Conservation (phyloP, 192 early-diverging fungal species). For the Coemansia sp. region DNA sequence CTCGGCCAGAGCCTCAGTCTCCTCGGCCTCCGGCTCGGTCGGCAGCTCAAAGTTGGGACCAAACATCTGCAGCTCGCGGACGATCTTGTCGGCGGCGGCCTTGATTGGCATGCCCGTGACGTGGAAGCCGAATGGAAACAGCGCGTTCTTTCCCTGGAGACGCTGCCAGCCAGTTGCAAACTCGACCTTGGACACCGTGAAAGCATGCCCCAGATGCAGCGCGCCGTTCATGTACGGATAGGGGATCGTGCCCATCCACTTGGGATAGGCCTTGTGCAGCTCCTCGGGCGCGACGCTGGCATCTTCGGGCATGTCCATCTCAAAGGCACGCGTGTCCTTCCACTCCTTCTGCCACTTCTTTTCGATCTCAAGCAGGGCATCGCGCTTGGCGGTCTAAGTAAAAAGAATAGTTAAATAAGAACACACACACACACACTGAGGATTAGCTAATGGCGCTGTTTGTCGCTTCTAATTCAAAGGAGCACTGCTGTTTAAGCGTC, state of each 20-base stretch:
- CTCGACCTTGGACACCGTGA: slow-evolving; percentile 93
- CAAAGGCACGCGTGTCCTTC: slow-evolving; percentile 74
- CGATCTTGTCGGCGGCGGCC: slow-evolving; percentile 60
- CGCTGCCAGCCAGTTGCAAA: slow-evolving; percentile 94
- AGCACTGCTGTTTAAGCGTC: neutral
- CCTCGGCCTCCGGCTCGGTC: slow-evolving; percentile 24
- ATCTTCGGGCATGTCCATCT: slow-evolving; percentile 77
- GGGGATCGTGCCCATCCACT: slow-evolving; percentile 92
- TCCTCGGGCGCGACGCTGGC: slow-evolving; percentile 54
- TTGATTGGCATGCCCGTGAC: slow-evolving; percentile 99
- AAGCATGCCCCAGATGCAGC: slow-evolving; percentile 95
- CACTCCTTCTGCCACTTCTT: slow-evolving; percentile 71
- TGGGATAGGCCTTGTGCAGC: slow-evolving; percentile 68
- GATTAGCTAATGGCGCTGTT: too few relatives aligned
- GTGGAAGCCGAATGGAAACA: slow-evolving; percentile 98
- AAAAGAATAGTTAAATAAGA: neutral
- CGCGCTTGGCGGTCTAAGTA: slow-evolving; percentile 67
- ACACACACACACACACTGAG: too few relatives aligned
- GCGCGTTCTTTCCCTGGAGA: slow-evolving; percentile 84
- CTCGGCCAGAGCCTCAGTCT: slow-evolving; percentile 39
- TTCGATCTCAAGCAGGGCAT: slow-evolving; percentile 74
- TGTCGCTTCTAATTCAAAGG: too few relatives aligned
- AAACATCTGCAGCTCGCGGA: slow-evolving; percentile 53
- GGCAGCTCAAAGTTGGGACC: slow-evolving; percentile 48
- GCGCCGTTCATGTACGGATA: slow-evolving; percentile 97